Conservation (phyloP, 108 stramenopile species). For the Schizochytrium sp. region DNA sequence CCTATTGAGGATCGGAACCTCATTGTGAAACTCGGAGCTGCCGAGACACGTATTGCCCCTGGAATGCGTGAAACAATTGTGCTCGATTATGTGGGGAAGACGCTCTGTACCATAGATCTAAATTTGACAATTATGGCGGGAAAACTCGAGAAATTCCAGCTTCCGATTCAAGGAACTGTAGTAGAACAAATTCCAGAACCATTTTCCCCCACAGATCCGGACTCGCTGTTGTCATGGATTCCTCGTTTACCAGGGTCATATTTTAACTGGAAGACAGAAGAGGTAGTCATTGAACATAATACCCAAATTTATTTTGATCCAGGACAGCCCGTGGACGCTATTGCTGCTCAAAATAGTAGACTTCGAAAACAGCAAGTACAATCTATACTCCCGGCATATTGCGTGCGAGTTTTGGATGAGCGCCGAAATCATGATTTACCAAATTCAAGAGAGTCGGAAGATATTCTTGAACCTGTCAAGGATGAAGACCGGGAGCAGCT, state of each 20-base stretch:
- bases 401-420: neutral
- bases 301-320: neutral
- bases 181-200: conserved; percentile 13
- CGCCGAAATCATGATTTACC: neutral
- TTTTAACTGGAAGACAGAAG: conserved; percentile 27
- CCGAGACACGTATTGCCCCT: neutral
- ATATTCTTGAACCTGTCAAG: too few species aligned
- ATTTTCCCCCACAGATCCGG: conserved; percentile 29
- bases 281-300: neutral
- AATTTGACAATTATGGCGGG: neutral
- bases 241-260: conserved; percentile 25
- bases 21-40: neutral
- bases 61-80: neutral
- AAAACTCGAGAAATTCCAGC: neutral
- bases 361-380: neutral
- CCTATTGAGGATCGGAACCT: neutral
- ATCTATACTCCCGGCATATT: conserved; percentile 7
- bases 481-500: too few species aligned
- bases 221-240: neutral
- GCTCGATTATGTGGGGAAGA: neutral
- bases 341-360: neutral
- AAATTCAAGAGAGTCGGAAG: too few species aligned
- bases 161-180: neutral
- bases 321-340: neutral
- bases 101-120: neutral